These are phyloP conservation scores for Pouteria campechiana DNA, from an alignment of 179 eudicot species.

Conservation along the genomic window DNA sequence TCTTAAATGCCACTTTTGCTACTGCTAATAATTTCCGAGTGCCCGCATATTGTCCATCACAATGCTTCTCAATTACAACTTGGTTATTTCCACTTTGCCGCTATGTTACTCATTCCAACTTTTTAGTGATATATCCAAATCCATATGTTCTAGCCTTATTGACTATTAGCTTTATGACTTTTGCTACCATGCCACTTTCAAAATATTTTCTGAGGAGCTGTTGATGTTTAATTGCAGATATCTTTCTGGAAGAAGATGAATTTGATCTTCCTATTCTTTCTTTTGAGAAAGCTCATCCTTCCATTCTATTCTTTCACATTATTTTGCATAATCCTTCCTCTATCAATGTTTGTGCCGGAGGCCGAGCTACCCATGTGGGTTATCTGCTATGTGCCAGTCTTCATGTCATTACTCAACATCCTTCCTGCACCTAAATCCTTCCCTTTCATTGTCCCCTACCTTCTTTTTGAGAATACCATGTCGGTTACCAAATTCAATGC, in stretches of 20 bases:
- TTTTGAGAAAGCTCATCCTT: slow-evolving; percentile 75
- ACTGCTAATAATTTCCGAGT: no score
- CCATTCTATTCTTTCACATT: slow-evolving; percentile 95
- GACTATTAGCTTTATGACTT: no score
- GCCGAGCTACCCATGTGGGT: slow-evolving; percentile 90
- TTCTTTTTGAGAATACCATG: slow-evolving; percentile 89
- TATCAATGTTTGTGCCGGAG: slow-evolving; percentile 90
- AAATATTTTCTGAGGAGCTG: no score
- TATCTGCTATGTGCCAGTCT: slow-evolving; percentile 70
- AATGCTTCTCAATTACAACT: no score
- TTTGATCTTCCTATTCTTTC: slow-evolving; percentile 71
- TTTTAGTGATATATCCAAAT: no score
- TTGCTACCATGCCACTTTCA: no score
- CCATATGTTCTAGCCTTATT: no score
- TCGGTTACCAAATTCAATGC: slow-evolving; percentile 91
- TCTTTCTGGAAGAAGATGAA: slow-evolving; percentile 66
- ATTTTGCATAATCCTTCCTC: slow-evolving; percentile 84
- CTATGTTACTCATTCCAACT: no score
- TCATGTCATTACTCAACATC: slow-evolving; percentile 74
- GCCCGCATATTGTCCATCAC: no score
- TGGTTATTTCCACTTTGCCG: no score
- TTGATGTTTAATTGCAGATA: slow-evolving; percentile 38
- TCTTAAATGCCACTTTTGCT: no score
- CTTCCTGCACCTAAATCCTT: slow-evolving; percentile 78
- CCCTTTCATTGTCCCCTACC: slow-evolving; percentile 88